Base-by-base conservation (phyloP, 139 green algal species). In the Prasinococcaceae sp. region DNA sequence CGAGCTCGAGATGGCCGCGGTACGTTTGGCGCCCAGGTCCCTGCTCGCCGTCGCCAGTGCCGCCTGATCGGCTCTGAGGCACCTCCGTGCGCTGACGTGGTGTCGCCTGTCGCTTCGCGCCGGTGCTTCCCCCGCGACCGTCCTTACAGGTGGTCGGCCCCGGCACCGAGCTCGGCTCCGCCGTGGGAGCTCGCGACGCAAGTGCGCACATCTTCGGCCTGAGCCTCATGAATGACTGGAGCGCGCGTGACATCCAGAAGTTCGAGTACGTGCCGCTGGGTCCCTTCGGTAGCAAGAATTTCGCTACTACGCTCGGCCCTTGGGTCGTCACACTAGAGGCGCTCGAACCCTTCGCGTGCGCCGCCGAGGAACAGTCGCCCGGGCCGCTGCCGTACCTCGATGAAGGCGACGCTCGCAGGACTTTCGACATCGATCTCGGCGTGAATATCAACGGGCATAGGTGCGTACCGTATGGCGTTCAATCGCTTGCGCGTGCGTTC, bases 141-240 rank as follows among this genome's bases (percentile, higher is more conserved):
- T 29, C 44, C 47, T 3, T 17, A 14, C 47, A 25, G 5, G 14
- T 77, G 58, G 6, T 74, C 16, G 85, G 86, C 17, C 61, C 59
- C 2, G 79, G 78, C 49, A 96, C 85, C 53, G 30, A 63, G 17
- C 64, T 88, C n/a, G 88, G 88, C 14, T 43, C 46, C 17, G 45
- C 66, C 20, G 65, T 94, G 9, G 12, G 35, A 2, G 44, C 78
- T 1, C 68, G 72, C 10, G n/a, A 67, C 3, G 88, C 88, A 0
- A 33, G 25, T 2, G 32, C 77, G 26, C 71, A 82, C 52, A 80
- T 95, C n/a, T 95, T 97, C 69, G 88, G 88, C 1, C 60, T 90
- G 36, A 73, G 90, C 49, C 70, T 97, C 25, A 52, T 96, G 40
- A 97, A 97, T 62, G 88, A 97, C 72, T 97, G 88, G 88, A 86